Conservation (phyloP, 1,284 basidiomycete species). For the Trichosporon sp. region DNA sequence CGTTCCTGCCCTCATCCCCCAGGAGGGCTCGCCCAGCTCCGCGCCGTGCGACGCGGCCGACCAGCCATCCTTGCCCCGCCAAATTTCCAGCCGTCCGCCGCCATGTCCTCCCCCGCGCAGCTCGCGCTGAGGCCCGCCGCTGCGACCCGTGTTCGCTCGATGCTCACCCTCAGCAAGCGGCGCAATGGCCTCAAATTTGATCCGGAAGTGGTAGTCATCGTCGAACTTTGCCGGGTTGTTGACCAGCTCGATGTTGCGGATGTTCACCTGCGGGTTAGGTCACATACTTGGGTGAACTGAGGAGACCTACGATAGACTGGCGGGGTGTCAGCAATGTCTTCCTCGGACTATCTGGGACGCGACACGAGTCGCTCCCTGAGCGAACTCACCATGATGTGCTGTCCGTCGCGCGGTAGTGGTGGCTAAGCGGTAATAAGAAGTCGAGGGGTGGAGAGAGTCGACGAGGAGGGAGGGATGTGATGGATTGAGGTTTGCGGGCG, state of each 20-base stretch:
- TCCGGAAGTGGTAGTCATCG: slow-evolving; percentile 87
- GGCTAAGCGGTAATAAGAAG: neutral
- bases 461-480: neutral
- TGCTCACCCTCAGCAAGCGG: slow-evolving; percentile 76
- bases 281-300: neutral
- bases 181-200: slow-evolving; percentile 97
- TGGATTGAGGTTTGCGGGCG: neutral
- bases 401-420: neutral
- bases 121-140: neutral
- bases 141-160: neutral
- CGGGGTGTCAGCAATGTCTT: neutral
- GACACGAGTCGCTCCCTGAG: neutral
- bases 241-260: slow-evolving; percentile 62
- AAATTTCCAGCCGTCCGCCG: neutral
- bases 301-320: slow-evolving; percentile 41
- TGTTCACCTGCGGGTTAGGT: slow-evolving; percentile 46
- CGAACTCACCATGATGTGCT: slow-evolving; percentile 11
- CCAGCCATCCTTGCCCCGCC: neutral
- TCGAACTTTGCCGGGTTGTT: slow-evolving; percentile 90
- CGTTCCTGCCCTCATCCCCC: neutral
- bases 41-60: neutral
- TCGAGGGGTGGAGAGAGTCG: neutral
- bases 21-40: neutral
- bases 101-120: neutral
- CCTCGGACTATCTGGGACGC: neutral